Evolutionary conservation across 139 green algal species (phyloP).

Genomic region (Dunaliella sp.): DNA sequence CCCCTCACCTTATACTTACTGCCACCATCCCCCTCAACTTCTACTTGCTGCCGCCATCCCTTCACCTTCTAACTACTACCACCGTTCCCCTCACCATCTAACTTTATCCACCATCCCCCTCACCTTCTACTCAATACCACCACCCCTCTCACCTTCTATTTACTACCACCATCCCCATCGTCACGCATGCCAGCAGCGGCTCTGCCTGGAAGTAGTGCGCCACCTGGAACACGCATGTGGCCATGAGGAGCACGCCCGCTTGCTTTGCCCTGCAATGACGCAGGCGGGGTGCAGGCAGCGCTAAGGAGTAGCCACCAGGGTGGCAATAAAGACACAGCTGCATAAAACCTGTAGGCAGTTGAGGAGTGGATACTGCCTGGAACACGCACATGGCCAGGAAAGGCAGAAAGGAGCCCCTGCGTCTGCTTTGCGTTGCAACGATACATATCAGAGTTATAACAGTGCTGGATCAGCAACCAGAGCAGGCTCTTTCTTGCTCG

Average conservation of each 20-base stretch:
- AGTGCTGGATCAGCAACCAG: too few relatives aligned
- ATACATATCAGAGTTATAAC: too few relatives aligned
- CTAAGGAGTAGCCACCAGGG: too few relatives aligned
- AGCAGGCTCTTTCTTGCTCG: too few relatives aligned
- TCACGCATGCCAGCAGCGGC: slow-evolving; percentile 82
- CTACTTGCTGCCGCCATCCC: too few relatives aligned
- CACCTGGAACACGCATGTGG: slow-evolving; percentile 43
- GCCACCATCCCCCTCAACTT: slow-evolving; percentile 65
- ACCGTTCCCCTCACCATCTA: too few relatives aligned
- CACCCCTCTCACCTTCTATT: slow-evolving; percentile 59
- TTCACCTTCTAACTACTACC: too few relatives aligned
- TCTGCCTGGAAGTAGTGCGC: slow-evolving; percentile 63
- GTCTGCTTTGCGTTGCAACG: neutral
- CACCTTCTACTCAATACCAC: too few relatives aligned
- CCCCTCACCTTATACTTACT: slow-evolving; percentile 62
- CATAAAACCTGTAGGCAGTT: neutral
- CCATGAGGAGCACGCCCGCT: slow-evolving; percentile 31
- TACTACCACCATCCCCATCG: slow-evolving; percentile 63
- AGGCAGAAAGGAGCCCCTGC: neutral
- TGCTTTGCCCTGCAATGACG: slow-evolving; percentile 17
- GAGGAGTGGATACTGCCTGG: neutral
- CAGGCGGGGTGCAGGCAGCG: neutral
- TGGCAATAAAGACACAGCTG: too few relatives aligned
- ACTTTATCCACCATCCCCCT: too few relatives aligned
- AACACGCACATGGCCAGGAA: neutral